Evolutionary conservation across 192 early-diverging fungal species (phyloP), one percentile per base, ranked within the genome.

Genomic region (Umbelopsis isabellina): DNA sequence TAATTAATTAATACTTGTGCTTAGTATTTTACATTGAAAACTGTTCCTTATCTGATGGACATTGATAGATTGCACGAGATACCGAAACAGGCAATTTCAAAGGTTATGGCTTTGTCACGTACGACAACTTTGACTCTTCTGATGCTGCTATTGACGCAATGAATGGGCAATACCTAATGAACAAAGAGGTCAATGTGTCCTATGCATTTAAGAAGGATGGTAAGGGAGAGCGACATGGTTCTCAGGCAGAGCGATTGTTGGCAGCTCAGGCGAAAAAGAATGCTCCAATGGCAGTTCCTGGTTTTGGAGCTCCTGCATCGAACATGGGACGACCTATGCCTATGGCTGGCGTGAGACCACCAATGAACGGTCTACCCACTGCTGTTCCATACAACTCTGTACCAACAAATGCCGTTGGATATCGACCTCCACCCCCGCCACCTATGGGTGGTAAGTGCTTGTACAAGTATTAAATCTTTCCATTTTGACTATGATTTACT

Each of bases 131-230:
- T 84, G 95, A 98, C 66, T 88, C 94, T 8, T 88, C 97, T 0
- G 98, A 99, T 85, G 89, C 91, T n/a, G 98, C 98, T 0, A 92
- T 99, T 49, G 95, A 97, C 80, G 94, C 95, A 2, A 96, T 99
- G 98, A 93, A 99, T 76, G 93, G 95, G 9, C 97, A 98, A 80
- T 98, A 92, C 79, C 76, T 99, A 78, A 94, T 92, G 79, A 95
- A 95, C 76, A 97, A 96, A 74, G 89, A 91, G 30, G 92, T 99
- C 68, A 89, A 83, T 33, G 97, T 97, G 9, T 82, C 83, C 16
- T 99, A 95, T 82, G 95, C 97, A 2, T 94, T 96, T 74, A 99
- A 98, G 79, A 99, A 99, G 81, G 98, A 99, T 71, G 95, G 95
- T 27, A 95, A 96, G 79, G 98, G 98, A 27, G 97, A 98, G 75